Evolutionary conservation across 2,329 filamentous ascomycete species (phyloP).

Genomic region (Fonsecaea erecta): DNA sequence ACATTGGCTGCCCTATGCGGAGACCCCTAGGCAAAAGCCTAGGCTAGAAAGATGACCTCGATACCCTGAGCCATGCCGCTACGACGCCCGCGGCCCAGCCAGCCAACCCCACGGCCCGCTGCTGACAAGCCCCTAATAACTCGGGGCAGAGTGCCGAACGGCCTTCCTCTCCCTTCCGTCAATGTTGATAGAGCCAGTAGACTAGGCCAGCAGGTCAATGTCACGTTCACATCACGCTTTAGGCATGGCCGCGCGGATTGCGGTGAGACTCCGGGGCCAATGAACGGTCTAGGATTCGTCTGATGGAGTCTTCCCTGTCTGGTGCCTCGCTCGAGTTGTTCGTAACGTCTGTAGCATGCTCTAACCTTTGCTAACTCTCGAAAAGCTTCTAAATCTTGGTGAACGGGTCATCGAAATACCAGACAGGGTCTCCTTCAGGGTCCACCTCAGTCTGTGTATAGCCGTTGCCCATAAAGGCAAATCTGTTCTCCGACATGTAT

Average conservation of each 20-base stretch:
- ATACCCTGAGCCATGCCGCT: background rate
- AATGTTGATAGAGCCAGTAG: background rate
- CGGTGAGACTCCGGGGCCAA: constrained; percentile 1
- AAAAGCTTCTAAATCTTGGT: constrained; percentile 21
- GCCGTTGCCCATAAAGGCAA: constrained; percentile 51
- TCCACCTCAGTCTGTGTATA: constrained; percentile 44
- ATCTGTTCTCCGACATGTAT: constrained; percentile 45
- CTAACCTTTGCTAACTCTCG: background rate
- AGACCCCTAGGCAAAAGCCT: background rate
- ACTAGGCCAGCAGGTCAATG: background rate
- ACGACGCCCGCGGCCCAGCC: background rate
- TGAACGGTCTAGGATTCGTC: background rate
- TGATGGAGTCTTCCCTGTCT: background rate
- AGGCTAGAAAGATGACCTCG: background rate
- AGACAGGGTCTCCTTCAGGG: constrained; percentile 29
- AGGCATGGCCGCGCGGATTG: background rate
- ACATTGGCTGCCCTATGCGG: background rate
- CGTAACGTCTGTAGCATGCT: background rate
- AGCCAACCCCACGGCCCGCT: background rate
- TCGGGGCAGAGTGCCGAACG: constrained; percentile 1
- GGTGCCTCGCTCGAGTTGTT: background rate
- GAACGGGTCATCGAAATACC: constrained; percentile 32
- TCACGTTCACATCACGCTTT: background rate
- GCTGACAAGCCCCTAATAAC: background rate
- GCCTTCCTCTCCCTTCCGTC: background rate